A percentile compares a stretch with the other conserved stretches of the same genome.
These are phyloP conservation scores for Xylaria flabelliformis DNA, from an alignment of 495 filamentous ascomycete genomes.

Conservation along the genomic window DNA sequence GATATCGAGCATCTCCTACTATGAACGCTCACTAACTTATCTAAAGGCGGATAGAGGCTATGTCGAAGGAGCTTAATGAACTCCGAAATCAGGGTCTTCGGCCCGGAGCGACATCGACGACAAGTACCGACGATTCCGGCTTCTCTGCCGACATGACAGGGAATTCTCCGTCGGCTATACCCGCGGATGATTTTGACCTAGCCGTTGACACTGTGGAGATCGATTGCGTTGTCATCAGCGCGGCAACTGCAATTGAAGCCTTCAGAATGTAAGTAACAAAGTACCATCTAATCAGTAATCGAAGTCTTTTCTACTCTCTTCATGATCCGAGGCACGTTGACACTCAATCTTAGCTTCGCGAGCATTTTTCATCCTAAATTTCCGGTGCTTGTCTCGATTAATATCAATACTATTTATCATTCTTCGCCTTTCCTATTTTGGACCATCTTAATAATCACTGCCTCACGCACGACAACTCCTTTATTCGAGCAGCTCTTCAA, in stretches of 20 bases:
- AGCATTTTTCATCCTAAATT: conserved; percentile 34
- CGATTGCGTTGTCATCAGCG: conserved; percentile 29
- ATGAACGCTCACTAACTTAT: conserved; percentile 9
- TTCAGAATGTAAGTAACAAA: conserved; percentile 34
- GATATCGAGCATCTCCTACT: conserved; percentile 12
- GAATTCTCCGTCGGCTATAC: conserved; percentile 24
- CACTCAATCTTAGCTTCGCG: conserved; percentile 33
- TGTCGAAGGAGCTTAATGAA: conserved; percentile 42
- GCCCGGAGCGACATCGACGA: conserved; percentile 31
- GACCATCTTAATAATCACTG: conserved; percentile 39
- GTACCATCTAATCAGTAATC: neutral
- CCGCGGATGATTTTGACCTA: conserved; percentile 35
- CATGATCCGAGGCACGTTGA: neutral
- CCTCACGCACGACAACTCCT: conserved; percentile 22
- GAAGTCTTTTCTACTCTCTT: neutral
- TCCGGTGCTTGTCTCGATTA: conserved; percentile 39
- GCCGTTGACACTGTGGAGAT: conserved; percentile 35
- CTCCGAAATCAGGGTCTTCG: conserved; percentile 36
- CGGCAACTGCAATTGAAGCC: conserved; percentile 31
- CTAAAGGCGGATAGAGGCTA: conserved; percentile 39
- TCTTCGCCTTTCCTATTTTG: conserved; percentile 42
- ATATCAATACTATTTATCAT: conserved; percentile 35
- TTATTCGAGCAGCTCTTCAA: conserved; percentile 31
- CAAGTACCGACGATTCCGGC: conserved; percentile 30
- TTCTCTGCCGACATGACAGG: conserved; percentile 6